Conservation (phyloP, 2,329 filamentous ascomycete genomes). For the Stagonosporopsis chrysanthemi region DNA sequence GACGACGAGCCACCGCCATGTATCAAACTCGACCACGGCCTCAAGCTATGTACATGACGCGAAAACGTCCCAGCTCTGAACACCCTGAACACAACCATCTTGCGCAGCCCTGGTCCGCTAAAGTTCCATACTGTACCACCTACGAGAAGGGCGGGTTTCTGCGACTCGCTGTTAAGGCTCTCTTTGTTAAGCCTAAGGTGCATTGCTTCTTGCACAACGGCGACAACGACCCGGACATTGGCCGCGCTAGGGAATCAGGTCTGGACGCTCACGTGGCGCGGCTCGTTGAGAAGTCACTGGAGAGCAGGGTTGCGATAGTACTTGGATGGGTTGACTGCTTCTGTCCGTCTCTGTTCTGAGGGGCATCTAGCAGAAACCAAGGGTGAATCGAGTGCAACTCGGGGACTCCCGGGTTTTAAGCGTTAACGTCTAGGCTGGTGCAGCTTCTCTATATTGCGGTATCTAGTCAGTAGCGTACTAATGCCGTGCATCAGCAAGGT, state of each 20-base stretch:
- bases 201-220: conserved; percentile 21
- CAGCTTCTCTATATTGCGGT: too few species aligned
- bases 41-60: conserved; percentile 16
- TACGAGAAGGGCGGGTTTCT: conserved; percentile 14
- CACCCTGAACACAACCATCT: conserved; percentile 18
- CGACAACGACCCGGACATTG: conserved; percentile 4
- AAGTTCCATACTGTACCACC: conserved; percentile 25
- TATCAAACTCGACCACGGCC: conserved; percentile 32
- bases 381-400: too few species aligned
- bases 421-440: too few species aligned
- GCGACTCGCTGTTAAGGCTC: conserved; percentile 3
- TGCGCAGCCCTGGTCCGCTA: conserved; percentile 1
- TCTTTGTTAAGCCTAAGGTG: not conserved
- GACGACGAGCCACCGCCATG: conserved; percentile 18
- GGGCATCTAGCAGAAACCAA: too few species aligned
- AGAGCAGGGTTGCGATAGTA: not conserved
- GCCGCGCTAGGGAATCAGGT: conserved; percentile 9
- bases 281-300: not conserved
- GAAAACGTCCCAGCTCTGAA: conserved; percentile 30
- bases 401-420: too few species aligned
- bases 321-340: too few species aligned
- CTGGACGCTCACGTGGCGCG: not conserved
- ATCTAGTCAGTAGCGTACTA: too few species aligned
- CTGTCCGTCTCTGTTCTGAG: too few species aligned
- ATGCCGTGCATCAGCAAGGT: too few species aligned